These are phyloP conservation scores for Fonsecaea nubica DNA, from an alignment of 2,329 filamentous ascomycete species.

Conservation along the genomic window DNA sequence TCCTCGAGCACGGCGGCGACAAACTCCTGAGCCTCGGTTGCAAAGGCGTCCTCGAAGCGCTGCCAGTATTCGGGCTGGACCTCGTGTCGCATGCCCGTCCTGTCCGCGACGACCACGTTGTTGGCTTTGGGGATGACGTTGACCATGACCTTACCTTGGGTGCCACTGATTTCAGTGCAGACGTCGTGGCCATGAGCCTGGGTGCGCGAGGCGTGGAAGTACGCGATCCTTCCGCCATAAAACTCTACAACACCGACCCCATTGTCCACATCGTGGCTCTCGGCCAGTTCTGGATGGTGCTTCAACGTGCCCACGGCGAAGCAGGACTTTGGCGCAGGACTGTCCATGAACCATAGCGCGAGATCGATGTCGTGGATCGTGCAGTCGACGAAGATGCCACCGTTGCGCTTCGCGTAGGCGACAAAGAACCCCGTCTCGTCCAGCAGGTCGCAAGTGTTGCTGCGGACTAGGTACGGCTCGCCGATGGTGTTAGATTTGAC, in stretches of 20 bases:
- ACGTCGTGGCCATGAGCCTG: slow-evolving; percentile 48
- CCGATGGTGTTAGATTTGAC: slow-evolving; percentile 65
- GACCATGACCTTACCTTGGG: slow-evolving; percentile 45
- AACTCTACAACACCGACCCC: slow-evolving; percentile 48
- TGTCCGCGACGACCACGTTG: slow-evolving; percentile 46
- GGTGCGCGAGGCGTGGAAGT: slow-evolving; percentile 46
- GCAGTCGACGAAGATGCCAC: slow-evolving; percentile 74
- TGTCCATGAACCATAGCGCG: slow-evolving; percentile 67
- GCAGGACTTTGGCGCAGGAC: slow-evolving; percentile 44
- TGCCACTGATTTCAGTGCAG: slow-evolving; percentile 45
- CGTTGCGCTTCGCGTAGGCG: slow-evolving; percentile 68
- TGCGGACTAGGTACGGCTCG: slow-evolving; percentile 65
- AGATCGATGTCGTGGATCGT: slow-evolving; percentile 74
- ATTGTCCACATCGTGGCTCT: slow-evolving; percentile 47
- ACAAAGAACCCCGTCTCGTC: slow-evolving; percentile 72
- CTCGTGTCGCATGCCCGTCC: slow-evolving; percentile 47
- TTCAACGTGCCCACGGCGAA: slow-evolving; percentile 44
- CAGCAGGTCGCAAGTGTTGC: slow-evolving; percentile 71
- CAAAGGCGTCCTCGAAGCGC: slow-evolving; percentile 51
- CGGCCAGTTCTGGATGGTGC: slow-evolving; percentile 43
- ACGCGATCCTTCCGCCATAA: slow-evolving; percentile 47
- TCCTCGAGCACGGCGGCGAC: slow-evolving; percentile 47
- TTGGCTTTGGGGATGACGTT: slow-evolving; percentile 40
- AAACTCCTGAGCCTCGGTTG: slow-evolving; percentile 51
- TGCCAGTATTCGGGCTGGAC: slow-evolving; percentile 49